These are phyloP conservation scores for Akanthomyces muscarius DNA, from an alignment of 2,329 filamentous ascomycete genomes.

Conservation along the genomic window DNA sequence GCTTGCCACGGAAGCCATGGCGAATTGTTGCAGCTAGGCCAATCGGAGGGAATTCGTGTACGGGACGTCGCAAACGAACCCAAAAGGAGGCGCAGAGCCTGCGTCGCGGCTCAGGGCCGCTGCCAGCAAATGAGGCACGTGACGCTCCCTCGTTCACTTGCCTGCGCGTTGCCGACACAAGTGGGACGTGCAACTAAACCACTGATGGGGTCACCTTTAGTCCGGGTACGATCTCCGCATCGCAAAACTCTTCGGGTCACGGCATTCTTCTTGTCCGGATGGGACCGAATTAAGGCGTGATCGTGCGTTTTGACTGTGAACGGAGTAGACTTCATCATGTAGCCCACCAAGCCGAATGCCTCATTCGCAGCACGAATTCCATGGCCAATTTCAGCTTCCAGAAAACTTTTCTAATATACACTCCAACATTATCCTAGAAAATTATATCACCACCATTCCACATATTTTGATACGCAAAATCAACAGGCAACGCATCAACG, in stretches of 20 bases:
- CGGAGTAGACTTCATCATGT: background rate
- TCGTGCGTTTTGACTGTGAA: background rate
- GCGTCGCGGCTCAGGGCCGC: background rate
- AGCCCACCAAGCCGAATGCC: background rate
- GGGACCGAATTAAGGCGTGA: background rate
- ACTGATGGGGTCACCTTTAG: background rate
- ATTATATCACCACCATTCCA: constrained; percentile 19
- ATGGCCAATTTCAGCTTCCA: background rate
- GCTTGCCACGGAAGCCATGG: constrained; percentile 6
- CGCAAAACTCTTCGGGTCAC: background rate
- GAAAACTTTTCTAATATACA: background rate
- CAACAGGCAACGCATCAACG: constrained; percentile 13
- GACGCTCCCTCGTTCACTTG: constrained; percentile 8
- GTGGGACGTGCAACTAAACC: background rate
- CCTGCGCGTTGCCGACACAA: background rate
- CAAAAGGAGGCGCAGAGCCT: background rate
- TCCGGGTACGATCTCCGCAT: constrained; percentile 5
- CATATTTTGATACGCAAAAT: constrained; percentile 18
- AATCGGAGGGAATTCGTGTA: background rate
- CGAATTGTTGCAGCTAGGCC: background rate
- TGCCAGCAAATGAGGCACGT: constrained; percentile 2
- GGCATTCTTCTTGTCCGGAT: background rate
- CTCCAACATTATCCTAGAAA: background rate
- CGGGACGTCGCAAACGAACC: background rate
- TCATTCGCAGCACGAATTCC: background rate